A percentile compares a stretch with the other conserved stretches of the same genome.
These are phyloP conservation scores for Exophiala dermatitidis DNA, from an alignment of 2,329 filamentous ascomycete species.

Conservation along the genomic window DNA sequence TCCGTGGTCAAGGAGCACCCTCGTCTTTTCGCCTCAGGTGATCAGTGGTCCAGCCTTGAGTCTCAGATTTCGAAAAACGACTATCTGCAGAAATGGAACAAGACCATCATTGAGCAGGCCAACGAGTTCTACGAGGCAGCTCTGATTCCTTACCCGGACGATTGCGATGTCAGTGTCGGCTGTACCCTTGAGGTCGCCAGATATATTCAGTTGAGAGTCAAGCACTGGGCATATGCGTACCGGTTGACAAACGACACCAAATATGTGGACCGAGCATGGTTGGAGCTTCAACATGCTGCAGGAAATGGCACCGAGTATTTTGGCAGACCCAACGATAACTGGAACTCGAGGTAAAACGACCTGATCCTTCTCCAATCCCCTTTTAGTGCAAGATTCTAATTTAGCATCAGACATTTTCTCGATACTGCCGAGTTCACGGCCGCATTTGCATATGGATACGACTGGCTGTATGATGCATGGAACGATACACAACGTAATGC, in stretches of 20 bases:
- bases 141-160: slow-evolving; percentile 5
- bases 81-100: slow-evolving; percentile 3
- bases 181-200: slow-evolving; percentile 8
- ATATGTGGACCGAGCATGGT: slow-evolving; percentile 4
- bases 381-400: neutral
- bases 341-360: slow-evolving; percentile 9
- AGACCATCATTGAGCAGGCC: slow-evolving; percentile 5
- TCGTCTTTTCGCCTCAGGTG: slow-evolving; percentile 6
- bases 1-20: slow-evolving; percentile 2
- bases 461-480: slow-evolving; percentile 9
- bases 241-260: slow-evolving; percentile 2
- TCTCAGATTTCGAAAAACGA: slow-evolving; percentile 1
- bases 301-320: slow-evolving; percentile 6
- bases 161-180: slow-evolving; percentile 7
- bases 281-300: slow-evolving; percentile 5
- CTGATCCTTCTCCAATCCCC: no score
- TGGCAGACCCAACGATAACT: slow-evolving; percentile 2
- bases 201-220: slow-evolving; percentile 6
- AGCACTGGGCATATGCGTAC: slow-evolving; percentile 8
- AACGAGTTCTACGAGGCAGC: neutral
- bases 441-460: slow-evolving; percentile 5
- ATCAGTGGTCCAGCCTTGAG: slow-evolving; percentile 1
- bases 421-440: slow-evolving; percentile 6
- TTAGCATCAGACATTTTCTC: slow-evolving; percentile 4
- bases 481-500: slow-evolving; percentile 2